Evolutionary conservation across 2,329 filamentous ascomycete genomes (phyloP).

Genomic region (Fusarium sp.): DNA sequence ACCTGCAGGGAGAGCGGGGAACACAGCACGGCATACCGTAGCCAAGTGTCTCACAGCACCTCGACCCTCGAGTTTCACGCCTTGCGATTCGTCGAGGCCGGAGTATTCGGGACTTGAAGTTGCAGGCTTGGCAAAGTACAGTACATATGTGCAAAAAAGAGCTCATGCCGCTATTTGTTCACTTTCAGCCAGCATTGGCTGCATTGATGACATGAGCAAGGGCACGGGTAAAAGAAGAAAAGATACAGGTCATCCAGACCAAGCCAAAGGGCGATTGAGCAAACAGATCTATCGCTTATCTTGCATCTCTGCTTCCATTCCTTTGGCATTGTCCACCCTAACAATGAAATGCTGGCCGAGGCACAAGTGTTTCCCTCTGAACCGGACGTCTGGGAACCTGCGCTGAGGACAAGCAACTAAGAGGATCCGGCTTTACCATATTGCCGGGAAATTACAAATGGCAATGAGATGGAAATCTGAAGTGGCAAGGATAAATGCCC

Average conservation of each 20-base stretch:
- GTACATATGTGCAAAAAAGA: background rate
- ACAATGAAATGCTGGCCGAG: background rate
- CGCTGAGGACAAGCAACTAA: background rate
- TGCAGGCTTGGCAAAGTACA: conserved; percentile 14
- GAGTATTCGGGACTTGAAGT: conserved; percentile 5
- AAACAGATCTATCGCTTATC: background rate
- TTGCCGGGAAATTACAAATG: conserved; percentile 14
- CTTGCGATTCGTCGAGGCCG: conserved; percentile 9
- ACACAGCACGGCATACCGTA: background rate
- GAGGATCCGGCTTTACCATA: conserved; percentile 4
- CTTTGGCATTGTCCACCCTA: background rate
- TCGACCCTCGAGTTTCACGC: conserved; percentile 6
- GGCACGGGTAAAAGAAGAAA: conserved; percentile 2
- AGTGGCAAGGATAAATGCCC: background rate
- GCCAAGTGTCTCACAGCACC: conserved; percentile 3
- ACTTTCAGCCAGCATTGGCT: background rate
- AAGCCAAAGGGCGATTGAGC: background rate
- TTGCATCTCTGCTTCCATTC: background rate
- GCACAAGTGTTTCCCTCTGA: conserved; percentile 2
- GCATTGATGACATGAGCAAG: background rate
- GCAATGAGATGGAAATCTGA: background rate
- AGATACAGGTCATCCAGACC: background rate
- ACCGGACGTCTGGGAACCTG: background rate
- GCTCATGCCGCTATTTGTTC: background rate
- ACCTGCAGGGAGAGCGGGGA: conserved; percentile 34